Base-by-base conservation (phyloP, 2,329 filamentous ascomycete genomes). In the Cytospora piceicola region DNA sequence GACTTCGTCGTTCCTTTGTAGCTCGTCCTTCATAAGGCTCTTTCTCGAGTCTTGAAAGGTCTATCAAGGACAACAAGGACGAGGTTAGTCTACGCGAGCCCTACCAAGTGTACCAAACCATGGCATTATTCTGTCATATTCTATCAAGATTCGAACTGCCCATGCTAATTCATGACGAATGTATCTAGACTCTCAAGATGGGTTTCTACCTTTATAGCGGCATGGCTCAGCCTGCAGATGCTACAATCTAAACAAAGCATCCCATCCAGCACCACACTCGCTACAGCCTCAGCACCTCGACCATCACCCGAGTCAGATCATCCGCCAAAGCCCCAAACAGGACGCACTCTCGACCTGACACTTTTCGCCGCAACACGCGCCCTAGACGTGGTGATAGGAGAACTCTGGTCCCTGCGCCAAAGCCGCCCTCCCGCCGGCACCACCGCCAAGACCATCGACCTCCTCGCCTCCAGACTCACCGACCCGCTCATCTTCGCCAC, bases 271-370 rank as follows among this genome's bases (percentile, higher is more conserved):
- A 67, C 49, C 67, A 57, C 56, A 12, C 61, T 63, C 39, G 27
- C 32, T 32, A 24, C 69, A 64, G 51, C 61, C 72, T 58, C 63
- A 69, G 42, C 54, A 9, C 32, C 36, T 15, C 60, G 39, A 1
- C 30, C 52, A 3, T 55, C 58, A 5, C 30, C 59, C 32, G 24
- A 46, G 14, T n/a, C 51, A 27, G 53, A 52, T 32, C 61, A 30
- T 24, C 17, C 36, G 24, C 59, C 32, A 36, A 58, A 27, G 54
- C 65, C 36, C n/a, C 63, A 77, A 67, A 90, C 89, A 14, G 92
- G 92, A 54, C 87, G 89, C 71, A 94, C 92, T 1, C 83, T 96
- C 67, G 92, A 96, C 74, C 81, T 96, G 36, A 94, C 92, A 0
- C 80, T 96, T n/a, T 94, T 95, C 73, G 87, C 90, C 14, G 81